phyloP scores from a whole-genome alignment of 805 yeast genomes.

The Saturnispora serradocipensis region DNA sequence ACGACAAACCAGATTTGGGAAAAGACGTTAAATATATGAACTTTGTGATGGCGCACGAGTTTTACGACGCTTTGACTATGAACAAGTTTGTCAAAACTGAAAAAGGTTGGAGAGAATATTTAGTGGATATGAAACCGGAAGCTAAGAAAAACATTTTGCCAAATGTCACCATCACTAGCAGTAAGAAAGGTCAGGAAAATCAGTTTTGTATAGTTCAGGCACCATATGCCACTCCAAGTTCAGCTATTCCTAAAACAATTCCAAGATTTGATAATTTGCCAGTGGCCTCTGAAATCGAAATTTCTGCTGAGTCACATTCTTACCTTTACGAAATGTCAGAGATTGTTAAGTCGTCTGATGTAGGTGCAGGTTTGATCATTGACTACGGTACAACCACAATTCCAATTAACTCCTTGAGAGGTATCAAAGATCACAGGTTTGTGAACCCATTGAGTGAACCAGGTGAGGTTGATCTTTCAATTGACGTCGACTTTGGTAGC shows the following conservation, averaged over 20 bases:
- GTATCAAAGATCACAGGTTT: slow-evolving; percentile 60
- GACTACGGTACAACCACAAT: slow-evolving; percentile 66
- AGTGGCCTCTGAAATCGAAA: slow-evolving; percentile 52
- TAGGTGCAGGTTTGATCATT: slow-evolving; percentile 63
- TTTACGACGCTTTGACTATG: slow-evolving; percentile 79
- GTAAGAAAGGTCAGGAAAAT: slow-evolving; percentile 8
- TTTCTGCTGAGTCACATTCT: slow-evolving; percentile 64
- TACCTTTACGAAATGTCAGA: slow-evolving; percentile 46
- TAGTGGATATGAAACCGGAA: slow-evolving; percentile 46
- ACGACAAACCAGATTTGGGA: slow-evolving; percentile 43
- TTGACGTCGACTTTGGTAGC: slow-evolving; percentile 74
- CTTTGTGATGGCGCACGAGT: slow-evolving; percentile 74
- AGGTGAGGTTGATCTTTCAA: slow-evolving; percentile 73
- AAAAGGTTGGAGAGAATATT: slow-evolving; percentile 70
- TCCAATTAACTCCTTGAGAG: slow-evolving; percentile 68
- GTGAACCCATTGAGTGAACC: slow-evolving; percentile 70
- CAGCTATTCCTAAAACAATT: slow-evolving; percentile 44
- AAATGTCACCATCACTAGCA: slow-evolving; percentile 17
- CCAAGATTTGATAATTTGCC: slow-evolving; percentile 46
- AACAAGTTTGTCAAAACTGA: slow-evolving; percentile 53
- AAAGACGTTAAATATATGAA: slow-evolving; percentile 32
- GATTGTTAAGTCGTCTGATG: slow-evolving; percentile 22
- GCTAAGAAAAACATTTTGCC: slow-evolving; percentile 9
- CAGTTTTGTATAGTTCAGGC: slow-evolving; percentile 50
- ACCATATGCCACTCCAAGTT: slow-evolving; percentile 53